A percentile compares a stretch with the other conserved stretches of the same genome.
phyloP scores from a whole-genome alignment of 352 stramenopile genomes.

The Globisporangium nagaii region DNA sequence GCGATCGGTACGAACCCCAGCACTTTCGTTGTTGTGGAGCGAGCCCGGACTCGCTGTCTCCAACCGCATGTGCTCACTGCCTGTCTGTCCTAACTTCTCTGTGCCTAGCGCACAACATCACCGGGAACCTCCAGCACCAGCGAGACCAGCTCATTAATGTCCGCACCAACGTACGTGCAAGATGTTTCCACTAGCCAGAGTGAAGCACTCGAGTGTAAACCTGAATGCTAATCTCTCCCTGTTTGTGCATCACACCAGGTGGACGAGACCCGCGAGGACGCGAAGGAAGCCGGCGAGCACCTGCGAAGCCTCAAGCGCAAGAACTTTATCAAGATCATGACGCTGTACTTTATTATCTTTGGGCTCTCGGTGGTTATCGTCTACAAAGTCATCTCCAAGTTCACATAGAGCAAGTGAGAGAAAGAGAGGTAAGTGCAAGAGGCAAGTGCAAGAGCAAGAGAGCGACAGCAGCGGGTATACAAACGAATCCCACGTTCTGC shows the following conservation, averaged over 20 bases:
- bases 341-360: conserved; percentile 79
- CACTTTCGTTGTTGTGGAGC: no score
- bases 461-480: neutral
- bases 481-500: neutral
- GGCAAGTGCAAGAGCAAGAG: neutral
- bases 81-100: neutral
- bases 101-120: conserved; percentile 57
- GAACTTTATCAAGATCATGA: conserved; percentile 64
- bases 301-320: conserved; percentile 82
- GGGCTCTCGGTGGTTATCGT: conserved; percentile 66
- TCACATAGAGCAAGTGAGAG: conserved; percentile 28
- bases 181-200: no score
- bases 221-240: no score
- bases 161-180: conserved; percentile 57
- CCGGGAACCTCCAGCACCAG: conserved; percentile 52
- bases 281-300: conserved; percentile 57
- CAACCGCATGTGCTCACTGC: no score
- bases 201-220: no score
- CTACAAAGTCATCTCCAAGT: conserved; percentile 62
- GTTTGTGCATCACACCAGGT: conserved; percentile 37
- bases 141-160: conserved; percentile 75
- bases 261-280: conserved; percentile 65
- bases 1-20: conserved; percentile 30
- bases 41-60: no score
- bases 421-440: neutral